Evolutionary conservation across 176 grass and related monocot species (phyloP), one percentile per base, ranked within the genome.

Genomic region (Rhynchospora pubera): DNA sequence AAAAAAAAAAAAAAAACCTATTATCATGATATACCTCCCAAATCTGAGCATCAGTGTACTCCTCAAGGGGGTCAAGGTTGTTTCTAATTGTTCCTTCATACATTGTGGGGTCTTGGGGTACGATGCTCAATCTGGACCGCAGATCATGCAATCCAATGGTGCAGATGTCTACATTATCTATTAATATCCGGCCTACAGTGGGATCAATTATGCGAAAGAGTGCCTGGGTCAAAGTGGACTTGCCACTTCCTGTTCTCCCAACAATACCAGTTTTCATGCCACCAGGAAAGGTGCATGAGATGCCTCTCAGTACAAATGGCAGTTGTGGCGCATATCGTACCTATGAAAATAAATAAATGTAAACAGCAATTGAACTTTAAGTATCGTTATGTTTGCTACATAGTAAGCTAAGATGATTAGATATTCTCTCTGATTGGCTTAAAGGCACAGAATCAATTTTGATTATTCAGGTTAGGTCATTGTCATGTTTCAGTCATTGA

Each of bases 191-290:
- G 15, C 93, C 91, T 5, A 74, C 60, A 46, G 87, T 85, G 70
- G 93, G 93, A 50, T 97, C 93, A 15, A 97, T 87, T 2, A 97
- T 87, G 22, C 93, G 86, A 73, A 97, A 97, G 28, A 97, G 86
- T 50, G 87, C 85, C 68, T 92, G 91, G 57, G 90, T 90, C 88
- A 91, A 74, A 47, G 88, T 93, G 23, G 93, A 97, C 85, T 97
- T 97, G 75, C 93, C 93, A 61, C 93, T 93, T 51, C 93, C 93
- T 14, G 93, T 97, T 66, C 93, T 89, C 81, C 93, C 93, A 24
- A 97, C 93, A 63, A 97, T 85, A 45, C 93, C 93, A 9, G 90
- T 93, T 86, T 97, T 97, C 81, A 85, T 86, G 28, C 85, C 91
- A 64, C 93, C 89, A 55, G 66, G 83, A 52, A 97, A 89, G 51